These are phyloP conservation scores for Caloboletus inedulis DNA, from an alignment of 1,284 basidiomycete genomes.

Conservation along the genomic window DNA sequence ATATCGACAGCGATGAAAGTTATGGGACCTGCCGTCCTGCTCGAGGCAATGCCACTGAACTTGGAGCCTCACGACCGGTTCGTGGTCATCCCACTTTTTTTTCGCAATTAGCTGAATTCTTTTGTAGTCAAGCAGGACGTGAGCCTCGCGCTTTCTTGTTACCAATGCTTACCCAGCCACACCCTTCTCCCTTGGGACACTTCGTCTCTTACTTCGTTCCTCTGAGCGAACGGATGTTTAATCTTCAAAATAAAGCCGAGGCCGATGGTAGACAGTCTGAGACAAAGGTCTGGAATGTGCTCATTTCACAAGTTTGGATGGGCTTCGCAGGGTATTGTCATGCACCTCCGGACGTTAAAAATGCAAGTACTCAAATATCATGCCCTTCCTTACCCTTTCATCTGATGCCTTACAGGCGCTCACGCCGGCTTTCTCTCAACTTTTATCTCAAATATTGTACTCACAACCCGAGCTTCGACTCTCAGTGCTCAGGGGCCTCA, in stretches of 20 bases:
- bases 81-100: constrained; percentile 25
- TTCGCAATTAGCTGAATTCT: constrained; percentile 6
- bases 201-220: constrained; percentile 93
- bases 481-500: constrained; percentile 79
- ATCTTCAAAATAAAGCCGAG: constrained; percentile 76
- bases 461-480: constrained; percentile 83
- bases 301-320: constrained; percentile 91
- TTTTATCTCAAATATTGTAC: constrained; percentile 91
- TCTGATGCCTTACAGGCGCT: constrained; percentile 50
- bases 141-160: constrained; percentile 89
- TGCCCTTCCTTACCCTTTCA: not conserved
- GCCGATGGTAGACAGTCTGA: constrained; percentile 72
- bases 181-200: constrained; percentile 78
- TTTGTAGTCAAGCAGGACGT: constrained; percentile 51
- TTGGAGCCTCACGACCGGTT: constrained; percentile 79
- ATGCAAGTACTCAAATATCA: constrained; percentile 7
- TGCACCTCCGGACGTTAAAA: constrained; percentile 53
- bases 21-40: constrained; percentile 80
- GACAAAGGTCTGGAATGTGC: constrained; percentile 91
- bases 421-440: constrained; percentile 72
- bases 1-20: constrained; percentile 82
- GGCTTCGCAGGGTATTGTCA: constrained; percentile 86
- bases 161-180: constrained; percentile 82
- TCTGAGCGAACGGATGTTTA: constrained; percentile 90
- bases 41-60: constrained; percentile 81